Evolutionary conservation across 139 green algal species (phyloP), one percentile per base, ranked within the genome.

Genomic region (Gonium pectorale): DNA sequence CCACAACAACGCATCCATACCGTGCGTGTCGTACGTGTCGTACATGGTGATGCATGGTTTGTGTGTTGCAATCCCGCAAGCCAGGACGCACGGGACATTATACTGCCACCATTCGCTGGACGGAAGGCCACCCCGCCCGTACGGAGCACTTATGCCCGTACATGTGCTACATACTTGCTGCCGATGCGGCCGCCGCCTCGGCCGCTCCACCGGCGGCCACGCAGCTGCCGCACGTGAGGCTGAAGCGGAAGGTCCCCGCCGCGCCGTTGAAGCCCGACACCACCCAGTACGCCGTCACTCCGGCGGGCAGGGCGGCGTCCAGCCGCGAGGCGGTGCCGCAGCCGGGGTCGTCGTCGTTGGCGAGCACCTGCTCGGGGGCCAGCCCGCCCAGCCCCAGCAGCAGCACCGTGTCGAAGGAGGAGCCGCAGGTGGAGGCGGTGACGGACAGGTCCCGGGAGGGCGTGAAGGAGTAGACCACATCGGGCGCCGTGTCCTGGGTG

Each of bases 401-500:
- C 64, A 85, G 79, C 33, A 85, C 79, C 2, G 90, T 94, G 86
- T 94, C 91, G 68, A 82, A 94, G 5, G 68, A 41, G 3, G 86
- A 92, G 79, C 90, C 91, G 56, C 91, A 94, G 22, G 89, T 93
- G 79, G 46, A 85, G 31, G 92, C 62, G 38, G 71, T 71, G 2
- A 94, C 79, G 0, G 71, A 67, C 59, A 78, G 60, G 64, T 79
- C n/a, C 0, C 1, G 11, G 0, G 69, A 4, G 0, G 88, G 71
- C 5, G 68, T 88, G 80, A 79, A 87, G 51, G 69, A 60, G 83
- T 94, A 94, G 29, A 91, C 88, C 13, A 93, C 90, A 31, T 94
- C 91, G 0, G 86, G 80, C 0, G 88, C 40, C 2, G 52, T 52
- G 43, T 91, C 88, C 88, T 90, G 77, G 27, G 33, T 6, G 6